Conservation (phyloP, 2,329 filamentous ascomycete genomes). For the Colletotrichum shisoi region DNA sequence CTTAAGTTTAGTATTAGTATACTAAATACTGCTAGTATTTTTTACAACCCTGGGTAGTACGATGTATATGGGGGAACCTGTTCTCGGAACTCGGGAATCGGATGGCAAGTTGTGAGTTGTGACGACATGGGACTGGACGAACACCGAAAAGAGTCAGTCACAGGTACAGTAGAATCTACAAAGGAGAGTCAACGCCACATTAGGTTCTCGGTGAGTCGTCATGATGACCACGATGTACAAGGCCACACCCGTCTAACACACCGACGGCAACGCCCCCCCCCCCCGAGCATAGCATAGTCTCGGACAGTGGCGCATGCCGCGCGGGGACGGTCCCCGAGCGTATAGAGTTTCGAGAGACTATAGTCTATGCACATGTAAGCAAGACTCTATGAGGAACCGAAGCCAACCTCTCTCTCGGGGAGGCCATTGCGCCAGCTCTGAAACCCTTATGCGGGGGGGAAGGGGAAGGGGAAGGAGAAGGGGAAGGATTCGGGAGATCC, state of each 20-base stretch:
- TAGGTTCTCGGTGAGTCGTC: slow-evolving; percentile 3
- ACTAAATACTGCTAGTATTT: too few species aligned
- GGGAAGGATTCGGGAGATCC: slow-evolving; percentile 10
- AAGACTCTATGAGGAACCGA: slow-evolving; percentile 8
- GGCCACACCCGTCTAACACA: background rate
- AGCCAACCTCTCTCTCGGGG: background rate
- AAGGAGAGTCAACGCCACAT: background rate
- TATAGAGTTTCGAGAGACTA: background rate
- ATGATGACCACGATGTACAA: background rate
- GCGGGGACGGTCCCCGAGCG: slow-evolving; percentile 29
- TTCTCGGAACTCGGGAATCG: slow-evolving; percentile 36
- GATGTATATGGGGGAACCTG: background rate
- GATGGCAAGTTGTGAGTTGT: slow-evolving; percentile 20
- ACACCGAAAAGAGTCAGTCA: background rate
- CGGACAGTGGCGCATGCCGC: background rate
- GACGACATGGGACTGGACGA: slow-evolving; percentile 1
- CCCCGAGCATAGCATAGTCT: too few species aligned
- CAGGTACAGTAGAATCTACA: too few species aligned
- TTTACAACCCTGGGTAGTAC: too few species aligned
- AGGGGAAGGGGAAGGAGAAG: too few species aligned
- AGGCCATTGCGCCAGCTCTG: slow-evolving; percentile 33
- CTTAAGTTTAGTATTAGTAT: too few species aligned
- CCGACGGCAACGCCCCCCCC: slow-evolving; percentile 7
- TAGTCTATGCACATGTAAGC: background rate
- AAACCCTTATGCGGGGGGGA: slow-evolving; percentile 30